Evolutionary conservation across 768 basidiomycete genomes (phyloP).

Genomic region (Pleurotus cornucopiae): DNA sequence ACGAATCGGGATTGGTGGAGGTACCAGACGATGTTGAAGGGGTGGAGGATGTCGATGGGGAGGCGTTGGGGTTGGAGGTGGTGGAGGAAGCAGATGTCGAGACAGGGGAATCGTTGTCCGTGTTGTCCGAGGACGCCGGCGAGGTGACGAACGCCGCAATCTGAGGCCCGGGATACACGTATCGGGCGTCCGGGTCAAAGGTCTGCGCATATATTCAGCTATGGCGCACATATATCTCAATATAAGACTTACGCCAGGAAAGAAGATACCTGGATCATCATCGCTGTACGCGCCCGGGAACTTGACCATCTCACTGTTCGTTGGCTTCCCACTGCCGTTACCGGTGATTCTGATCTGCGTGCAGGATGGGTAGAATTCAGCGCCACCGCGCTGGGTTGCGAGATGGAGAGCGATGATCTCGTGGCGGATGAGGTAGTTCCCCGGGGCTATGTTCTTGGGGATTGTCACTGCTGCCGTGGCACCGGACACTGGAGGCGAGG

Average conservation of each 20-base stretch:
- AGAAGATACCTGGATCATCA: constrained; percentile 67
- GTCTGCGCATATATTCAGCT: constrained; percentile 13
- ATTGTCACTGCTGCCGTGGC: constrained; percentile 35
- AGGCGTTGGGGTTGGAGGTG: too few species aligned
- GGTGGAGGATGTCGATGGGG: too few species aligned
- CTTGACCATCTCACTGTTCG: constrained; percentile 45
- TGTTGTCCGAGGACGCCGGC: too few species aligned
- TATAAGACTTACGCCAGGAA: constrained; percentile 33
- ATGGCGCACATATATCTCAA: background rate
- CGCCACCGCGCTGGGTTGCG: constrained; percentile 51
- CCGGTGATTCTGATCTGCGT: constrained; percentile 55
- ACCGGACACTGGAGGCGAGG: constrained; percentile 31
- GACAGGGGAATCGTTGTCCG: too few species aligned
- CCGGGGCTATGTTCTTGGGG: constrained; percentile 54
- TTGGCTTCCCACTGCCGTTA: constrained; percentile 44
- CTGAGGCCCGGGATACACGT: constrained; percentile 50
- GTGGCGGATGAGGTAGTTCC: constrained; percentile 74
- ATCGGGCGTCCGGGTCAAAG: constrained; percentile 24
- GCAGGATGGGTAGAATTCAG: constrained; percentile 81
- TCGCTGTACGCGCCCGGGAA: constrained; percentile 75
- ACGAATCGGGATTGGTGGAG: too few species aligned
- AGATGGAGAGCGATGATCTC: constrained; percentile 80
- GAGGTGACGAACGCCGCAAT: constrained; percentile 26
- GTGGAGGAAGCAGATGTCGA: too few species aligned
- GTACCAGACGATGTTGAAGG: too few species aligned